phyloP scores from a whole-genome alignment of 192 early-diverging fungal genomes.

The Phlyctochytrium planicorne region DNA sequence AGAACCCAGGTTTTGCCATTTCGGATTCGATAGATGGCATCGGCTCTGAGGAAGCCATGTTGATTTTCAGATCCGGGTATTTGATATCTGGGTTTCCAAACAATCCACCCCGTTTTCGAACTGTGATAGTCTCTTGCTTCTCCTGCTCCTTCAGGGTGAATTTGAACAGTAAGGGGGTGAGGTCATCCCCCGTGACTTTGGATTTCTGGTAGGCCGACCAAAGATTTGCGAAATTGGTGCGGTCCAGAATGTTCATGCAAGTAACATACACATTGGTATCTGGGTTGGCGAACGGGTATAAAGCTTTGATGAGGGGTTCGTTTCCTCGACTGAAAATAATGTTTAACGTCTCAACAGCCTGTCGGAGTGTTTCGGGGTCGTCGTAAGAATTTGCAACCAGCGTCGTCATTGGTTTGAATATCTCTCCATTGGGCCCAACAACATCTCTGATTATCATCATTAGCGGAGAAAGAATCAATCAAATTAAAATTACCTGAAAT shows the following conservation, averaged over 20 bases:
- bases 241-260: conserved; percentile 9
- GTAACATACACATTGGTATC: conserved; percentile 22
- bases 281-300: conserved; percentile 20
- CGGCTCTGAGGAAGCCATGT: neutral
- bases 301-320: conserved; percentile 18
- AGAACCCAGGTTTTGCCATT: neutral
- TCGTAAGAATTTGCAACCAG: conserved; percentile 3
- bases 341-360: conserved; percentile 25
- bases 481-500: conserved; percentile 24
- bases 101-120: neutral
- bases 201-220: conserved; percentile 4
- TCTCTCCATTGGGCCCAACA: conserved; percentile 23
- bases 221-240: conserved; percentile 14
- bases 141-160: conserved; percentile 7
- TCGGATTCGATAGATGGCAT: neutral
- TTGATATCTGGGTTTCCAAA: neutral
- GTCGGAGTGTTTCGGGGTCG: conserved; percentile 12
- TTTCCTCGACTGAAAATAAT: conserved; percentile 30
- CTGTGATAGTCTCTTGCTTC: neutral
- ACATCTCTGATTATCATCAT: conserved; percentile 16
- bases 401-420: conserved; percentile 13
- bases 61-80: conserved; percentile 2
- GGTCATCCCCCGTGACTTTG: conserved; percentile 8
- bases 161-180: conserved; percentile 15
- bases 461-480: no score